A percentile compares a stretch with the other conserved stretches of the same genome.
Conservation (phyloP, 2,329 filamentous ascomycete genomes). For the Colletotrichum ledebouriae region DNA sequence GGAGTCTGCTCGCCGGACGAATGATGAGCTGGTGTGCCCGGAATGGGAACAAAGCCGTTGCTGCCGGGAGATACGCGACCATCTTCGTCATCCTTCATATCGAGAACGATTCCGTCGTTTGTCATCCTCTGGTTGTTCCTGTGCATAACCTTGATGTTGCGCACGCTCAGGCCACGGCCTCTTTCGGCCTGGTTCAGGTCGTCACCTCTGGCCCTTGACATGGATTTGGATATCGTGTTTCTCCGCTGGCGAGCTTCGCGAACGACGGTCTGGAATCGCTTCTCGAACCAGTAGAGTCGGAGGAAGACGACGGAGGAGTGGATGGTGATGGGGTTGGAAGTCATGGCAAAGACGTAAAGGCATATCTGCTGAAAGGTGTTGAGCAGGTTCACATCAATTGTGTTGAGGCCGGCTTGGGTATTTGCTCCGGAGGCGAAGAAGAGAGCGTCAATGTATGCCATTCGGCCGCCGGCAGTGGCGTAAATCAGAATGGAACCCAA, state of each 20-base stretch:
- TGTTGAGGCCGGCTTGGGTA: constrained; percentile 95
- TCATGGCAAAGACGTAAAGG: constrained; percentile 78
- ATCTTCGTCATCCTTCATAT: constrained; percentile 54
- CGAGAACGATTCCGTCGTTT: constrained; percentile 70
- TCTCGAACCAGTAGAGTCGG: constrained; percentile 98
- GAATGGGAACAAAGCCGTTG: constrained; percentile 37
- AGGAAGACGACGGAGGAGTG: constrained; percentile 91
- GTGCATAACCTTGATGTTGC: constrained; percentile 76
- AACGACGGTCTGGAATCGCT: constrained; percentile 88
- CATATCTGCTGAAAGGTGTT: constrained; percentile 81
- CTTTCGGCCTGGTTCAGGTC: constrained; percentile 66
- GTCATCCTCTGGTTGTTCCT: constrained; percentile 67
- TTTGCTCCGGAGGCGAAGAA: constrained; percentile 88
- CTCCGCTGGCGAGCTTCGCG: constrained; percentile 78
- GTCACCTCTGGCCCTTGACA: constrained; percentile 60
- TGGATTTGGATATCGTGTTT: constrained; percentile 72
- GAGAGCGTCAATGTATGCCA: constrained; percentile 88
- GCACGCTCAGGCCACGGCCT: constrained; percentile 64
- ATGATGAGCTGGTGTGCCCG: constrained; percentile 18
- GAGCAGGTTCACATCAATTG: constrained; percentile 75
- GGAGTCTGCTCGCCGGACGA: constrained; percentile 32
- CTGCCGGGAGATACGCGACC: constrained; percentile 42
- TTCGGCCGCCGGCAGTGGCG: constrained; percentile 65
- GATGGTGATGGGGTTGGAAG: constrained; percentile 87
- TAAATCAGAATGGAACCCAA: constrained; percentile 84